Conservation (phyloP, 371 early-diverging fungal genomes). For the Apophysomyces trapeziformis region DNA sequence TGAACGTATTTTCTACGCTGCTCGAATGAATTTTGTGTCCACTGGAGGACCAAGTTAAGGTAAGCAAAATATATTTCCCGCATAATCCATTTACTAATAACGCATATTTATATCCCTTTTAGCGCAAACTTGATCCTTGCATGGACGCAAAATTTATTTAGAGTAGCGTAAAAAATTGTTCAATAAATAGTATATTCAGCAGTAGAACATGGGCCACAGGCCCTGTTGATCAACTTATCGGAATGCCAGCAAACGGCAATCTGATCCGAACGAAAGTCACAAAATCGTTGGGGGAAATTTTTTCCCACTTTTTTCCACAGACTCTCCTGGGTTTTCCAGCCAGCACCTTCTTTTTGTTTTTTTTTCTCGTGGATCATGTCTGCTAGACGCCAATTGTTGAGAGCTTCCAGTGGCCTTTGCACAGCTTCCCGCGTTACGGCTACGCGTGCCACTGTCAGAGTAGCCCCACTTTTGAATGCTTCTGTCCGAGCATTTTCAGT, state of each 20-base stretch:
- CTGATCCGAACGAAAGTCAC: conserved; percentile 6
- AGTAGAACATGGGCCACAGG: too few species aligned
- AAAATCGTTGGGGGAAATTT: conserved; percentile 9
- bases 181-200: too few species aligned
- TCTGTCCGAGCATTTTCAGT: conserved; percentile 43
- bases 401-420: conserved; percentile 37
- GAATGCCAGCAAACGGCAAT: not conserved
- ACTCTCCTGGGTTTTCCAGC: conserved; percentile 16
- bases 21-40: too few species aligned
- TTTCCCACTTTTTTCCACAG: not conserved
- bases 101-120: too few species aligned
- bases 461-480: conserved; percentile 40
- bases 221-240: too few species aligned
- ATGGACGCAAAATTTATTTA: too few species aligned
- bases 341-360: conserved; percentile 16
- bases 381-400: conserved; percentile 54
- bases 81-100: too few species aligned
- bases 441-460: conserved; percentile 30
- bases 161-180: too few species aligned
- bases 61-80: too few species aligned
- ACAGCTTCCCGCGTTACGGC: conserved; percentile 45
- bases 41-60: too few species aligned
- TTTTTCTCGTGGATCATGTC: conserved; percentile 30
- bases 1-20: too few species aligned
- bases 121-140: too few species aligned